phyloP scores from a whole-genome alignment of 495 filamentous ascomycete genomes.

The Penicillium egyptiacum region DNA sequence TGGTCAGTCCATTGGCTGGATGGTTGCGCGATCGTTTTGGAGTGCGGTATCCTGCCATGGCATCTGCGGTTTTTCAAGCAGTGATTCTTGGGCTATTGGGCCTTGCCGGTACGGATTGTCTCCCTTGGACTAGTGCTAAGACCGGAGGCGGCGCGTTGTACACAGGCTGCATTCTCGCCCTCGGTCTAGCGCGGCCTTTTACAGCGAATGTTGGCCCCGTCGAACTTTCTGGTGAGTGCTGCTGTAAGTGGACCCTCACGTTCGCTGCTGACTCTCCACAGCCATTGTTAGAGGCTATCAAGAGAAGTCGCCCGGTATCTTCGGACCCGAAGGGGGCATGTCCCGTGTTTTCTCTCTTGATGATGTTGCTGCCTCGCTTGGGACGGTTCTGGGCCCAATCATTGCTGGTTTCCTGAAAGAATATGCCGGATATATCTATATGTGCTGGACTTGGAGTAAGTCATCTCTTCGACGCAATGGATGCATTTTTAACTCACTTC shows the following conservation, averaged over 20 bases:
- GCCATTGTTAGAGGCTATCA: constrained; percentile 2
- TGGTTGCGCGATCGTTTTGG: constrained; percentile 11
- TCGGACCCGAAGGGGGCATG: neutral
- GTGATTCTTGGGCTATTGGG: neutral
- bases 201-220: neutral
- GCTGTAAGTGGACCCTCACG: neutral
- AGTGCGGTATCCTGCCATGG: neutral
- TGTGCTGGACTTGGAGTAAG: constrained; percentile 7
- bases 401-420: neutral
- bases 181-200: neutral
- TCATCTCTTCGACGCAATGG: neutral
- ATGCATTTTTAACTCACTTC: too few species aligned
- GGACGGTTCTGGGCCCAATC: neutral
- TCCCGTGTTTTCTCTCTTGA: constrained; percentile 5
- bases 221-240: constrained; percentile 4
- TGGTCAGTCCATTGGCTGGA: constrained; percentile 5
- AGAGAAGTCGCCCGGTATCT: neutral
- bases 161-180: constrained; percentile 3
- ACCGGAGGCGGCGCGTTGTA: neutral
- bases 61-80: neutral
- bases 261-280: neutral
- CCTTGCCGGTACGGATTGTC: neutral
- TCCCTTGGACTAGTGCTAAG: constrained; percentile 1
- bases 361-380: neutral
- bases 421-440: neutral